Evolutionary conservation across 176 grass and related monocot species (phyloP), one percentile per base, ranked within the genome.

Genomic region (Secale cereale): DNA sequence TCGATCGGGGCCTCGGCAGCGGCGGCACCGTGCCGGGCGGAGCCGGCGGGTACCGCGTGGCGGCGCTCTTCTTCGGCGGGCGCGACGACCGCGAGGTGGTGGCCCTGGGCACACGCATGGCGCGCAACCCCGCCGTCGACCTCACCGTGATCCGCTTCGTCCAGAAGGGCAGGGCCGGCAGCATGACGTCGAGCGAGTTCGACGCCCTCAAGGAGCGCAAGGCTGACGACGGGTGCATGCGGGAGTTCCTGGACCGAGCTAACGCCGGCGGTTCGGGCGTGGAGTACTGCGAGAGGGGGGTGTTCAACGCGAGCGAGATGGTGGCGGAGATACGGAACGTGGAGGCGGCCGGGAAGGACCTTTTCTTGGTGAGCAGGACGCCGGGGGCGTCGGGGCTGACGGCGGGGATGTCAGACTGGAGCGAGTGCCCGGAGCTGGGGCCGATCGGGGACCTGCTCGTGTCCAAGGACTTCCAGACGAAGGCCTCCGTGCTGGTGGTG

Each of bases 341-440:
- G 63, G 87, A 94, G 19, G 81, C 68, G 14, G 25, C 62, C n/a
- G 82, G 81, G 28, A 90, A 87, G 56, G 91, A 94, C 33, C 78
- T 98, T 31, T 85, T 90, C 26, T 32, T 95, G 23, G 92, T 98
- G 0, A 91, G 95, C 3, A 93, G 89, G 77, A 66, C 45, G 2
- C 92, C 94, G 3, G 89, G 85, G 0, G 37, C 68, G 41, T 56
- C 91, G 35, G 43, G 20, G 28, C 82, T 98, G 7, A 98, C 80
- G 11, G 88, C 89, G 16, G 91, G 82, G 23, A 88, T 98, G 87
- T 50, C 52, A 1, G 95, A 95, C 46, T 98, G 95, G 95, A 85
- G 84, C n/a, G 91, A 98, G 86, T 95, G 87, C 82, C 88, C 89
- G 29, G 95, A 98, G 87, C 73, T 95, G 9, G 95, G 95, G 15